Conservation (phyloP, 768 basidiomycete genomes). For the Saitozyma sp. region DNA sequence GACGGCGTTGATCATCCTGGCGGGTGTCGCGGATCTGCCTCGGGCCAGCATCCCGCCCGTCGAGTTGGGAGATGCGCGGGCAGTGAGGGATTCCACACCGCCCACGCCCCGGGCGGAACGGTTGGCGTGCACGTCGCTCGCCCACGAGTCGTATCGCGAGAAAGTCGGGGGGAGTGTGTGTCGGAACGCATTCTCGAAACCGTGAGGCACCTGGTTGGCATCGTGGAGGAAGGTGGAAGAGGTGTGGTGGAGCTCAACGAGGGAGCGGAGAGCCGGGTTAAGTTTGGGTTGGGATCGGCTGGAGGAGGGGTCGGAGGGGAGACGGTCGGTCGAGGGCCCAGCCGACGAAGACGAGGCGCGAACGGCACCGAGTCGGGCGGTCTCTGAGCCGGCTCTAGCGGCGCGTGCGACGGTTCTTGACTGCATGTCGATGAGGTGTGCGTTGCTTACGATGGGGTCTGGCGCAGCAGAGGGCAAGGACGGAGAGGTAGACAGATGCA, state of each 20-base stretch:
- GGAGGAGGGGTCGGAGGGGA: slow-evolving; percentile 7
- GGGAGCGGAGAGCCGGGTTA: slow-evolving; percentile 24
- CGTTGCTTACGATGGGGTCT: no score
- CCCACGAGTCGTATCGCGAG: slow-evolving; percentile 9
- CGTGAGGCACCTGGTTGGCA: slow-evolving; percentile 16
- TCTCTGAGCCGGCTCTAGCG: not conserved
- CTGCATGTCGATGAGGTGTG: no score
- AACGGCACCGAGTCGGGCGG: not conserved
- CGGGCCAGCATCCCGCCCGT: slow-evolving; percentile 2
- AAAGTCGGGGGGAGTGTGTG: slow-evolving; percentile 17
- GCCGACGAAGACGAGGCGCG: slow-evolving; percentile 11
- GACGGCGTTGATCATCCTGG: not conserved
- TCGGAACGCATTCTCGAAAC: slow-evolving; percentile 34
- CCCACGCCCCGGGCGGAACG: slow-evolving; percentile 1
- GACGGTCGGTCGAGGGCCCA: slow-evolving; percentile 10
- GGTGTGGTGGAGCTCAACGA: slow-evolving; percentile 45
- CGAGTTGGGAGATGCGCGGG: not conserved
- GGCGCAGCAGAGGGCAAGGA: no score
- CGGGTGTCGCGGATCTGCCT: not conserved
- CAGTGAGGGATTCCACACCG: slow-evolving; percentile 1
- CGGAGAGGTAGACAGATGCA: not conserved
- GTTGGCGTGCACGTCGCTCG: slow-evolving; percentile 1
- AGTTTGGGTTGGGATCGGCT: slow-evolving; percentile 9
- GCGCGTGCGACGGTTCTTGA: no score
- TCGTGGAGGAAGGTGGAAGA: slow-evolving; percentile 43